phyloP scores from a whole-genome alignment of 2,329 filamentous ascomycete species.

The Cryphonectria carpinicola region DNA sequence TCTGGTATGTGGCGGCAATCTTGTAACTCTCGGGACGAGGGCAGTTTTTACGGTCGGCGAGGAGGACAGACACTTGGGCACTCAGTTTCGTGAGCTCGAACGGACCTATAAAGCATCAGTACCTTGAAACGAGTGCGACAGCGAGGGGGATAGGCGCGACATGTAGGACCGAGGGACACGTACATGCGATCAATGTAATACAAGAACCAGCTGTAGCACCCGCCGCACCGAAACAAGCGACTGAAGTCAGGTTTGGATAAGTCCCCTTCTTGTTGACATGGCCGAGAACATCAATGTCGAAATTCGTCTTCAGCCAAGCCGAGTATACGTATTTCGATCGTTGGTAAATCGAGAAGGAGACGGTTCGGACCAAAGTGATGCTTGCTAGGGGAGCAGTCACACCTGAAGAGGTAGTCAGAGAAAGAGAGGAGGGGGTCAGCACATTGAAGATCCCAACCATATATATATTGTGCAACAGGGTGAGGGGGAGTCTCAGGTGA shows the following conservation, averaged over 20 bases:
- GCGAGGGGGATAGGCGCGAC: slow-evolving; percentile 7
- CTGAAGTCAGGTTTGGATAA: slow-evolving; percentile 73
- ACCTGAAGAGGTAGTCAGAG: slow-evolving; percentile 48
- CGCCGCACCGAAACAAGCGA: slow-evolving; percentile 76
- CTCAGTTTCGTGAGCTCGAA: slow-evolving; percentile 91
- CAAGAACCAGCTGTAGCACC: slow-evolving; percentile 79
- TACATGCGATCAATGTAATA: slow-evolving; percentile 80
- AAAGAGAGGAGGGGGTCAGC: slow-evolving; percentile 27
- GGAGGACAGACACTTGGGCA: slow-evolving; percentile 80
- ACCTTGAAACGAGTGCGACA: slow-evolving; percentile 2
- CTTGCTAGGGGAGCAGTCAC: slow-evolving; percentile 77
- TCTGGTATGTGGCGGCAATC: slow-evolving; percentile 72
- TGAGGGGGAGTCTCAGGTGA: background rate
- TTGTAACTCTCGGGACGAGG: slow-evolving; percentile 56
- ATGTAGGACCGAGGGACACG: slow-evolving; percentile 35
- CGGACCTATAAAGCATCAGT: slow-evolving; percentile 56
- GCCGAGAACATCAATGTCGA: slow-evolving; percentile 70
- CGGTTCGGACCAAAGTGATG: slow-evolving; percentile 44
- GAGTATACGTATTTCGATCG: slow-evolving; percentile 75
- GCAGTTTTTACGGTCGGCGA: slow-evolving; percentile 61
- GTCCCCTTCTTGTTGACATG: slow-evolving; percentile 73
- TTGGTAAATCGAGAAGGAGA: slow-evolving; percentile 64
- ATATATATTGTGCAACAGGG: background rate
- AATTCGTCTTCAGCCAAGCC: slow-evolving; percentile 68
- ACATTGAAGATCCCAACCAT: slow-evolving; percentile 2